Base-by-base conservation (phyloP, 371 early-diverging fungal genomes). In the Lichtheimia ornata region DNA sequence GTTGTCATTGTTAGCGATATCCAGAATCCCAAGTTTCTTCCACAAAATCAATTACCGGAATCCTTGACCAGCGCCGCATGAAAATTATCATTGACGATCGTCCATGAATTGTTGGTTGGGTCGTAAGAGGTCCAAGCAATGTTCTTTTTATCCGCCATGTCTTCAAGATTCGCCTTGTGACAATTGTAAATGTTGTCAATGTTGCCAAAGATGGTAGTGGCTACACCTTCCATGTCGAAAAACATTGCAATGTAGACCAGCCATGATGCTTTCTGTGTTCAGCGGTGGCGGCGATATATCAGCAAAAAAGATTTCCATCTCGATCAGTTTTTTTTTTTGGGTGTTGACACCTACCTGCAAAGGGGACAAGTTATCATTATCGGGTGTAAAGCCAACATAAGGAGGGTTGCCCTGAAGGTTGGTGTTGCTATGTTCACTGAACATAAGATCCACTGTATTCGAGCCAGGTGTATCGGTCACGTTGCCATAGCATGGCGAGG, bases 181-280 rank as follows among this genome's bases (percentile, higher is more conserved):
- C 68, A 68, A 28, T 43, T 35, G 50, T 68, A 68, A 7, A 17
- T 44, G 5, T 50, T 59, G 13, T 51, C 43, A 28, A 68, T 56
- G 24, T 63, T 51, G 28, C 17, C 35, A n/a, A 56, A 68, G 9
- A 52, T 41, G 2, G 52, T 45, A 5, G 44, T 53, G 9, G 68
- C 68, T 14, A 35, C 50, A 3, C 20, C 50, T 41, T 68, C 68
- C 45, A 25, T 22, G 27, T 68, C 58, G 35, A 63, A 68, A 47
- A 68, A 68, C 7, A 63, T 42, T 4, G 58, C 59, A 20, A 61
- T 49, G 40, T 61, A 68, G 12, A 63, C 59, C 9, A 68, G 61
- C 68, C 68, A 68, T n/a, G 61, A 51, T 40, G 64, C 68, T 68
- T 68, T 45, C 68, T 68, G 56, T 42, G 52, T 24, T 15, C 30